These are phyloP conservation scores for Begonia loranthoides DNA, from an alignment of 306 rosid genomes.

Conservation along the genomic window DNA sequence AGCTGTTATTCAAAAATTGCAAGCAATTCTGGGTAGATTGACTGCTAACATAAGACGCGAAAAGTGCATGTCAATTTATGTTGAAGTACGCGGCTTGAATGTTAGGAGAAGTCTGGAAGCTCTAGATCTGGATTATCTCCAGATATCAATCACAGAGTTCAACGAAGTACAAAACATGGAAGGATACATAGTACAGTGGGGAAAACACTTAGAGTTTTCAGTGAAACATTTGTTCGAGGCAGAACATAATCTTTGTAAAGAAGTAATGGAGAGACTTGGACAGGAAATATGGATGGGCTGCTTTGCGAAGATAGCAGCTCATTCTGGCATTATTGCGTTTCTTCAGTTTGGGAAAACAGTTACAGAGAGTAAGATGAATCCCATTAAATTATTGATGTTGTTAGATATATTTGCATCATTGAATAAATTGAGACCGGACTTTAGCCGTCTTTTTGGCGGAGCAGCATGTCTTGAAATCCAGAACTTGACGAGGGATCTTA, in stretches of 20 bases:
- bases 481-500: constrained; percentile 89
- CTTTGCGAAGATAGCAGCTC: constrained; percentile 92
- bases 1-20: constrained; percentile 63
- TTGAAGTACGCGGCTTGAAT: constrained; percentile 77
- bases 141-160: constrained; percentile 74
- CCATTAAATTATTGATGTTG: constrained; percentile 79
- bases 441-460: constrained; percentile 91
- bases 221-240: constrained; percentile 98
- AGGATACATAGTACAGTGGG: constrained; percentile 83
- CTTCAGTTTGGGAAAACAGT: constrained; percentile 96
- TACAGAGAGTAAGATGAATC: constrained; percentile 89
- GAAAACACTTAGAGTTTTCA: constrained; percentile 94
- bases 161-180: constrained; percentile 94
- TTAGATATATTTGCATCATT: constrained; percentile 87
- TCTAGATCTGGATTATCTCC: constrained; percentile 86
- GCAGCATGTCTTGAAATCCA: constrained; percentile 81
- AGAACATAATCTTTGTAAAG: constrained; percentile 87
- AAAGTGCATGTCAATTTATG: constrained; percentile 63
- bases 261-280: constrained; percentile 87
- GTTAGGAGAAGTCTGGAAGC: constrained; percentile 89
- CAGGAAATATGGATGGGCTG: constrained; percentile 90
- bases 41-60: constrained; percentile 67
- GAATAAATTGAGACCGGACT: constrained; percentile 85
- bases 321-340: constrained; percentile 92
- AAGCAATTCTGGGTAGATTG: constrained; percentile 69